Base-by-base conservation (phyloP, 257 asterid species). In the Penstemon newberryi region DNA sequence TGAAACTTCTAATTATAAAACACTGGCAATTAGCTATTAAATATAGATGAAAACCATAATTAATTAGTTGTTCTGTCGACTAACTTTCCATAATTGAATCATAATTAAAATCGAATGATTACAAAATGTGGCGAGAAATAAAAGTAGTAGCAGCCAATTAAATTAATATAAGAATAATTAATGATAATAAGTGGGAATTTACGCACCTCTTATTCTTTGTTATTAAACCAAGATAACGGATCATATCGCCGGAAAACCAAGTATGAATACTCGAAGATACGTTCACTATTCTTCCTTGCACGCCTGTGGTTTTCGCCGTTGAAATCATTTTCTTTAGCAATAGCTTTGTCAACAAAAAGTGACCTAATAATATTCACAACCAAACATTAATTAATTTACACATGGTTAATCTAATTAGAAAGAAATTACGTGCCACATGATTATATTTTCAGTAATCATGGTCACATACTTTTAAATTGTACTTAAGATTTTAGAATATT, bases 251-350 rank as follows among this genome's bases (percentile, higher is more conserved):
- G 56, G 96, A 84, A 78, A 91, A 89, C 99, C 99, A 94, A 49
- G 79, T 76, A 67, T 94, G 97, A 43, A 91, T 89, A 50, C 97
- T 81, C 1, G 99, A 94, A 0, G 97, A 88, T 4, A 94, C 96
- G 69, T 94, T 94, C 72, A 94, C 89, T 67, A 94, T 84, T 74
- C 99, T 83, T 73, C 99, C 99, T 73, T 89, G 91, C 52, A 91
- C 74, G 15, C 95, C 90, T 43, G 75, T 82, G 3, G 4, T 43
- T 18, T 78, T 63, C 7, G 96, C 90, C 40, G 96, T 86, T 75
- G 77, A 85, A 1, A 70, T 70, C 91, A 94, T 86, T 75, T 81
- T 87, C 74, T 84, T 86, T 56, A 94, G 11, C 78, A 94, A 74
- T 52, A 91, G 81, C 70, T 91, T 91, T 52, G 99, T 87, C 52